Percentiles rank a stretch among this genome's conserved stretches.
Evolutionary conservation across 2,329 filamentous ascomycete species (phyloP).

Genomic region (Fusarium bulbicola): DNA sequence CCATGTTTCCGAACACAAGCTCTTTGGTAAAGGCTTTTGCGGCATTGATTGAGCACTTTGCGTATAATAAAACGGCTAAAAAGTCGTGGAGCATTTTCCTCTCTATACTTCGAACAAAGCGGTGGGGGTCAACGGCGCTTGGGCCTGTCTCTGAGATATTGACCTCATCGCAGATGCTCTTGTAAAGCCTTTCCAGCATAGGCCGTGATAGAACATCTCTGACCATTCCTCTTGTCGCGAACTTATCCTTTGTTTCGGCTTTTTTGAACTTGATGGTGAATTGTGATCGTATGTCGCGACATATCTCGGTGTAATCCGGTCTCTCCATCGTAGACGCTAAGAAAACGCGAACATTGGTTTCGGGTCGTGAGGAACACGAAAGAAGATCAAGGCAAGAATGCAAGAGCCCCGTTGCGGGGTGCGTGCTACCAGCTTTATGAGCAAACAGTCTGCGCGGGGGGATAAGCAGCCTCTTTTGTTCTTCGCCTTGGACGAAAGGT

Average conservation of each 20-base stretch:
- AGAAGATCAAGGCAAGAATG: too few species aligned
- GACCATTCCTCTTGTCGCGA: neutral
- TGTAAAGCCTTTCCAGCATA: rapidly evolving
- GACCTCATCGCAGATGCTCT: neutral
- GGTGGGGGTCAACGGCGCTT: too few species aligned
- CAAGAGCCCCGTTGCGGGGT: too few species aligned
- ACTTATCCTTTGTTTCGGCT: neutral
- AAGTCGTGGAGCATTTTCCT: neutral
- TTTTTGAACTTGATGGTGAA: neutral
- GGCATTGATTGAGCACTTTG: neutral
- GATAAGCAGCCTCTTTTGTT: too few species aligned
- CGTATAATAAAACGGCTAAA: neutral
- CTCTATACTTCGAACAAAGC: neutral
- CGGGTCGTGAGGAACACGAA: too few species aligned
- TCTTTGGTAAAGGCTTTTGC: neutral
- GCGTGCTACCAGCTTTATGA: too few species aligned
- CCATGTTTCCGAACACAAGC: neutral
- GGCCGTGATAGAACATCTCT: neutral
- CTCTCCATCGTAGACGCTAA: too few species aligned
- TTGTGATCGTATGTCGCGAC: neutral
- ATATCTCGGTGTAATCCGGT: neutral
- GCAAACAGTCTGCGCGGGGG: too few species aligned
- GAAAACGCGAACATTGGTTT: too few species aligned
- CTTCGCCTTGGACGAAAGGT: too few species aligned
- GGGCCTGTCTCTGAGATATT: neutral